Conservation (phyloP, 495 filamentous ascomycete genomes). For the Pseudevernia furfuracea region DNA sequence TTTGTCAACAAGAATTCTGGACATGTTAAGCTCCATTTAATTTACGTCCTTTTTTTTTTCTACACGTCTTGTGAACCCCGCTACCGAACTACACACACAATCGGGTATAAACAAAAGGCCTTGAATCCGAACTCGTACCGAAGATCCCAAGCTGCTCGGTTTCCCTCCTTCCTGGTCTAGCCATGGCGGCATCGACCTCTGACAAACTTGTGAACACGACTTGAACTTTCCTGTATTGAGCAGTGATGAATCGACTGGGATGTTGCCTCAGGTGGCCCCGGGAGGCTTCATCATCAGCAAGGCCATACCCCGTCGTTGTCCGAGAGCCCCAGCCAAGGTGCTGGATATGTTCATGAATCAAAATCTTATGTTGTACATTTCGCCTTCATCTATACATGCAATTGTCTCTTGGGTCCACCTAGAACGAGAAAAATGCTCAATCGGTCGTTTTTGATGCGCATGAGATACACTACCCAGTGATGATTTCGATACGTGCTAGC, state of each 20-base stretch:
- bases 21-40: not conserved
- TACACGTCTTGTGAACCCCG: not conserved
- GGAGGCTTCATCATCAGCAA: not conserved
- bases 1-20: not conserved
- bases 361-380: not conserved
- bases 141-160: not conserved
- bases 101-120: not conserved
- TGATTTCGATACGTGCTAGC: not conserved
- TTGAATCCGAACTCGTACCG: not conserved
- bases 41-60: not conserved
- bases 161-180: not conserved
- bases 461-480: not conserved
- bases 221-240: not conserved
- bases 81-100: not conserved
- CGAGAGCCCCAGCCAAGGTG: not conserved
- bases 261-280: not conserved
- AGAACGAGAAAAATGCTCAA: not conserved
- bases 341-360: not conserved
- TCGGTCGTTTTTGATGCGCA: not conserved
- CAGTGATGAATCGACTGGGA: not conserved
- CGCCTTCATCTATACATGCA: not conserved
- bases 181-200: not conserved
- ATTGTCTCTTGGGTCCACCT: not conserved
- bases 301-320: not conserved
- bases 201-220: not conserved